Base-by-base conservation (phyloP, 208 protist genomes). In the Trypanosoma melophagium region DNA sequence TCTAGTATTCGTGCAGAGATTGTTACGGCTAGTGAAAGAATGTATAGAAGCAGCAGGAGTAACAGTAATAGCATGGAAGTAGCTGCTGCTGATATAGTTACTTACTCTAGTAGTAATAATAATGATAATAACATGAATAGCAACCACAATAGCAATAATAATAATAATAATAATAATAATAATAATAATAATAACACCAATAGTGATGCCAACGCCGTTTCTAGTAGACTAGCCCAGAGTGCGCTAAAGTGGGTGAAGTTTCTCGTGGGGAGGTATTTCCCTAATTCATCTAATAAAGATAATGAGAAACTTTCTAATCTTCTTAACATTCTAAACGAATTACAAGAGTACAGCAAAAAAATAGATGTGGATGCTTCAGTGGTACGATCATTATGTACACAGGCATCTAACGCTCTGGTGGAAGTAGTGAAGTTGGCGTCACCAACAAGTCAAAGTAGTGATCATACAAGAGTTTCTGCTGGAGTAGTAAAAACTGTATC, bases 171-270 rank as follows among this genome's bases (percentile, higher is more conserved):
- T 35, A 7, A 35, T 35, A 35, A 35, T 35, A 35, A 35, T 35
- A 5, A 35, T 35, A 7, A 1, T 35, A 35, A 35, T 35, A 35
- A 35, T 35, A 35, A 38, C 5, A n/a, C 53, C 5, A 57, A 9
- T 4, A 31, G 5, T 13, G 51, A 17, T 56, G 13, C 16, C 22
- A 10, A 9, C 1, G 21, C 10, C n/a, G 10, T 24, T 14, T 24
- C 4, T n/a, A 14, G 3, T n/a, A n/a, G n/a, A 42, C 14, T 73
- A 24, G 68, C 35, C 1, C 58, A 73, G n/a, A 60, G 28, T 10
- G 47, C 53, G 17, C 16, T 66, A 28, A 22, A 38, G 13, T 73
- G 68, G 68, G 24, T 73, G 14, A 64, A 59, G 19, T 73, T 60
- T 44, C 47, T 73, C n/a, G 1, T 73, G 38, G 52, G 55, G 42